These are phyloP conservation scores for Epipyxis sp. DNA, from an alignment of 108 stramenopile genomes.

Conservation along the genomic window DNA sequence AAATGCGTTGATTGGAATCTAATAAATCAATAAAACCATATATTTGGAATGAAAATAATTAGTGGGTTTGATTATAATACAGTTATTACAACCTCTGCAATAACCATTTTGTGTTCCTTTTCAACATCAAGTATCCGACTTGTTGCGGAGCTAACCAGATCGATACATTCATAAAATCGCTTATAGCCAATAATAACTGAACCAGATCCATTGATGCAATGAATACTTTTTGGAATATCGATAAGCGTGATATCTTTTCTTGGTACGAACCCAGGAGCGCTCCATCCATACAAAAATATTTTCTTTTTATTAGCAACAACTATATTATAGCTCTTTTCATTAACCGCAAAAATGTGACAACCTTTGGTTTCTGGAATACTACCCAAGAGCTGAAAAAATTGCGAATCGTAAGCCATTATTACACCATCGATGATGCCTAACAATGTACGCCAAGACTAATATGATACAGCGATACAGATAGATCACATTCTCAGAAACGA, in stretches of 20 bases:
- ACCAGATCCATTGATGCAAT: not conserved
- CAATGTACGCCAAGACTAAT: constrained; percentile 7
- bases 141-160: not conserved
- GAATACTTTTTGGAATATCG: constrained; percentile 14
- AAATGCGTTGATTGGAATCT: not conserved
- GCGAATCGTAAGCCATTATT: not conserved
- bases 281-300: not conserved
- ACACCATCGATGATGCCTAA: constrained; percentile 1
- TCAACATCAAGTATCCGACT: constrained; percentile 23
- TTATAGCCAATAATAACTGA: constrained; percentile 18
- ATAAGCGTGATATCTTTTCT: not conserved
- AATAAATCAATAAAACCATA: not conserved
- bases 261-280: not conserved
- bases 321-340: not conserved
- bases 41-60: too few species aligned
- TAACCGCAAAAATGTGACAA: constrained; percentile 1
- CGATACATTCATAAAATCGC: constrained; percentile 17
- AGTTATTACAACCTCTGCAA: constrained; percentile 7
- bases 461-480: not conserved
- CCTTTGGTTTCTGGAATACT: constrained; percentile 9
- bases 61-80: too few species aligned
- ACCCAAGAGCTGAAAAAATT: not conserved
- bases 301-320: constrained; percentile 15
- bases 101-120: constrained; percentile 27
- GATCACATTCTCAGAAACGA: not conserved